These are phyloP conservation scores for Pichia rugopelliculosa DNA, from an alignment of 805 yeast species.

Conservation along the genomic window DNA sequence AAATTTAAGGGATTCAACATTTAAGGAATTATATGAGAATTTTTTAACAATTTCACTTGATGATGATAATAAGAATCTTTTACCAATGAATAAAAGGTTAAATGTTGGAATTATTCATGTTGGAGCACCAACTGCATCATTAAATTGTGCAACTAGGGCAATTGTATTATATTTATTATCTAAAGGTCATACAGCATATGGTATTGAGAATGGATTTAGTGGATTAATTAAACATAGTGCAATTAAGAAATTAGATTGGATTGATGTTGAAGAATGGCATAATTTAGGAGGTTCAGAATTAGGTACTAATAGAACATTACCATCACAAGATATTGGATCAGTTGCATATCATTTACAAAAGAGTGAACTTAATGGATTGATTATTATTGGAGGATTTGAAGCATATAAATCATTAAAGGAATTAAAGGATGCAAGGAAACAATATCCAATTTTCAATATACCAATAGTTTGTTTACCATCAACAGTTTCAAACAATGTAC, in stretches of 20 bases:
- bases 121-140: slow-evolving; percentile 97
- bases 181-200: slow-evolving; percentile 83
- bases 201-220: slow-evolving; percentile 88
- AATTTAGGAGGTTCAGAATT: slow-evolving; percentile 91
- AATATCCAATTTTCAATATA: slow-evolving; percentile 86
- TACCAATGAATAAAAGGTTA: slow-evolving; percentile 53
- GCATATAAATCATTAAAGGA: slow-evolving; percentile 84
- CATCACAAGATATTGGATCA: slow-evolving; percentile 78
- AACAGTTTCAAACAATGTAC: slow-evolving; percentile 94
- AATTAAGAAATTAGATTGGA: slow-evolving; percentile 68
- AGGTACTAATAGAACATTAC: slow-evolving; percentile 89
- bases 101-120: slow-evolving; percentile 82
- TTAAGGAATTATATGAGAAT: slow-evolving; percentile 70
- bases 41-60: slow-evolving; percentile 67
- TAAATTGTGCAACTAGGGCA: slow-evolving; percentile 89
- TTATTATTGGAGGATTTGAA: slow-evolving; percentile 94
- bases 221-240: slow-evolving; percentile 90
- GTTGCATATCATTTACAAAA: slow-evolving; percentile 91
- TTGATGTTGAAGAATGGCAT: slow-evolving; percentile 83
- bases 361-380: slow-evolving; percentile 77
- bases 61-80: slow-evolving; percentile 53
- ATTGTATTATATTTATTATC: slow-evolving; percentile 84
- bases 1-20: slow-evolving; percentile 78
- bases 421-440: slow-evolving; percentile 64
- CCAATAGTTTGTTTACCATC: slow-evolving; percentile 94